Conservation (phyloP, 768 basidiomycete species). For the Psilocybe subaeruginosa region DNA sequence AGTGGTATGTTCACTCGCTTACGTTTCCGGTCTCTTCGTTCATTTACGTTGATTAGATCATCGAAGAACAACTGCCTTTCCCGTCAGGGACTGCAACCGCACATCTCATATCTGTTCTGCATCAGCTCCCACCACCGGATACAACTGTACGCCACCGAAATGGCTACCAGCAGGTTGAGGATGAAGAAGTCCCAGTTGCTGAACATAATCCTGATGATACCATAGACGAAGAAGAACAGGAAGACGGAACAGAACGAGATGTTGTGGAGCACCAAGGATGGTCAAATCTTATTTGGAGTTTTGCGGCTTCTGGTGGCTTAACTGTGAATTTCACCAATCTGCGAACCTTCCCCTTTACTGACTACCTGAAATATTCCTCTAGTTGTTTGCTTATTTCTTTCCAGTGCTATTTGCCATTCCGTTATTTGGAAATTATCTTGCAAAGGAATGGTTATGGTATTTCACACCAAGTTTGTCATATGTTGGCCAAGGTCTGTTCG, state of each 20-base stretch:
- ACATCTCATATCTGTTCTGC: conserved; percentile 90
- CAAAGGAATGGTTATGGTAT: conserved; percentile 89
- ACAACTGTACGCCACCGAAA: conserved; percentile 53
- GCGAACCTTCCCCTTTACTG: background rate
- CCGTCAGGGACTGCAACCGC: conserved; percentile 97
- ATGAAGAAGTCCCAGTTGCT: conserved; percentile 28
- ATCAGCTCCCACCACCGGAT: conserved; percentile 71
- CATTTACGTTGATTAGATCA: conserved; percentile 55
- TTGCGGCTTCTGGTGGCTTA: conserved; percentile 69
- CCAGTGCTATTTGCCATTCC: conserved; percentile 89
- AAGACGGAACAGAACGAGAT: conserved; percentile 42
- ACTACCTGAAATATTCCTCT: background rate
- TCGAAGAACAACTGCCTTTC: conserved; percentile 92
- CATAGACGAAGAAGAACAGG: conserved; percentile 33
- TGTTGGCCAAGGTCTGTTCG: conserved; percentile 80
- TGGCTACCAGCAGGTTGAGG: conserved; percentile 54
- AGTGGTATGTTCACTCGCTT: conserved; percentile 60
- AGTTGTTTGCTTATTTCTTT: conserved; percentile 90
- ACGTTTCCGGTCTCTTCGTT: background rate
- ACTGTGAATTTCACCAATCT: conserved; percentile 52
- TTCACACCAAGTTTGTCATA: conserved; percentile 93
- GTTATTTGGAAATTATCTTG: conserved; percentile 80
- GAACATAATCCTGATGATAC: conserved; percentile 13
- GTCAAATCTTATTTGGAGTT: conserved; percentile 78
- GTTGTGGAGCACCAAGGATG: conserved; percentile 72